Conservation (phyloP, 768 basidiomycete species). For the Trametes villosa region DNA sequence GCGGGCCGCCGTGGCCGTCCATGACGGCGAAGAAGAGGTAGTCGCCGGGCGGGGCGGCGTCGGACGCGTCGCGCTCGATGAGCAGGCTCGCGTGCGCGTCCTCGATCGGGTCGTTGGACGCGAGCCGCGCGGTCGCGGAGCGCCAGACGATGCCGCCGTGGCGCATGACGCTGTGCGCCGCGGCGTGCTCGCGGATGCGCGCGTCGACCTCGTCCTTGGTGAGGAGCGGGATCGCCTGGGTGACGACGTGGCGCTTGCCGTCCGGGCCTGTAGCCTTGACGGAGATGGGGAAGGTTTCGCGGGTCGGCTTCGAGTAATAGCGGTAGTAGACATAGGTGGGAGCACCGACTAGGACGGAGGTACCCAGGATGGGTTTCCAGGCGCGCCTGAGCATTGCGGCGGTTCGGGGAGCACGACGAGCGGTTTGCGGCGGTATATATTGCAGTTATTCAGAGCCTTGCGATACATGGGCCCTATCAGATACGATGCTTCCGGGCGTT, state of each 20-base stretch:
- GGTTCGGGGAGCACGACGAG: not conserved
- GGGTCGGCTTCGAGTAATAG: constrained; percentile 37
- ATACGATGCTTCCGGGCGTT: too few species aligned
- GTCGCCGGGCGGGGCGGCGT: constrained; percentile 65
- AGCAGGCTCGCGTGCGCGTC: constrained; percentile 80
- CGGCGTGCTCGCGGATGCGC: constrained; percentile 60
- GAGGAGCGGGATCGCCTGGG: constrained; percentile 57
- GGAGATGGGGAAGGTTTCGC: constrained; percentile 59
- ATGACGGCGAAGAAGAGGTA: constrained; percentile 86
- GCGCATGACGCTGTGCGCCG: constrained; percentile 47
- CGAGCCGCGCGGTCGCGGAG: constrained; percentile 76
- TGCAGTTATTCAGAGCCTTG: too few species aligned
- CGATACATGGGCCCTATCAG: too few species aligned
- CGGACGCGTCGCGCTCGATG: constrained; percentile 63
- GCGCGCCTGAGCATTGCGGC: constrained; percentile 61
- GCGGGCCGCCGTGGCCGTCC: constrained; percentile 87
- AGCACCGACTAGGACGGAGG: constrained; percentile 55
- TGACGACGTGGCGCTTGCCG: constrained; percentile 61
- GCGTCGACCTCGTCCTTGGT: constrained; percentile 58
- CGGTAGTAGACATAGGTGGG: constrained; percentile 65
- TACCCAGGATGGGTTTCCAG: constrained; percentile 70
- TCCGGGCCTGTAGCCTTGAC: constrained; percentile 59
- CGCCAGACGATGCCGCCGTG: constrained; percentile 69
- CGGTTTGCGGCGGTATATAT: not conserved
- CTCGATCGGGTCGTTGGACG: constrained; percentile 91